Percentiles rank a stretch among this genome's conserved stretches.
These are phyloP conservation scores for Thymus mandschuricus DNA, from an alignment of 257 asterid species.

Conservation along the genomic window DNA sequence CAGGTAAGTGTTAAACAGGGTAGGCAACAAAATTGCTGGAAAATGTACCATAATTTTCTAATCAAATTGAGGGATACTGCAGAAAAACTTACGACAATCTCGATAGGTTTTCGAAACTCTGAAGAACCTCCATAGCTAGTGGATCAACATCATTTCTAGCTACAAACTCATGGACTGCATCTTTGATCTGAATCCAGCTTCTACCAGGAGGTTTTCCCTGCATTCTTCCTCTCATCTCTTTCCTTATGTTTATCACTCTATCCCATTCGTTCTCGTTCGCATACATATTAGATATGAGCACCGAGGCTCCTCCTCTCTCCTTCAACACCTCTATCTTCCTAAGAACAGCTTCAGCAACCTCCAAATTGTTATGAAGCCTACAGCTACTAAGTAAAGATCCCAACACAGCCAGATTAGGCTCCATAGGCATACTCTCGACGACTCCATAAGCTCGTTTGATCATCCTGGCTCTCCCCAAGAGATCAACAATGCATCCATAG, in stretches of 20 bases:
- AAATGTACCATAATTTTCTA: neutral
- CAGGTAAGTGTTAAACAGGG: no score
- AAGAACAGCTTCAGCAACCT: constrained; percentile 41
- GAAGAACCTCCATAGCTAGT: constrained; percentile 39
- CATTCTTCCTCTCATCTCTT: constrained; percentile 44
- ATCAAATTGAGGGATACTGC: neutral
- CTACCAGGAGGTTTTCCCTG: constrained; percentile 46
- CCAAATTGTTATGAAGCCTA: constrained; percentile 48
- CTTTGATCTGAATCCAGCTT: constrained; percentile 55
- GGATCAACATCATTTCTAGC: constrained; percentile 35
- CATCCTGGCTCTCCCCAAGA: constrained; percentile 58
- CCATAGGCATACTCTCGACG: constrained; percentile 47
- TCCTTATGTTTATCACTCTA: constrained; percentile 45
- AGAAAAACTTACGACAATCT: constrained; percentile 17
- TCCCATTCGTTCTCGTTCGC: constrained; percentile 50
- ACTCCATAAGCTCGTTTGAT: constrained; percentile 44
- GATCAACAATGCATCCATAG: constrained; percentile 60
- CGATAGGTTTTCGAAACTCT: constrained; percentile 33
- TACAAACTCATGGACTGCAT: constrained; percentile 43
- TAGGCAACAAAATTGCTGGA: neutral
- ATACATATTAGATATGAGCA: constrained; percentile 54
- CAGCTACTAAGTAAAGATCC: constrained; percentile 54
- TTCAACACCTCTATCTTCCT: constrained; percentile 46
- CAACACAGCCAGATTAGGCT: constrained; percentile 50
- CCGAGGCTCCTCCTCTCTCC: constrained; percentile 49